A percentile compares a stretch with the other conserved stretches of the same genome.
phyloP scores from a whole-genome alignment of 441 rosid species.

The Breynia disticha region DNA sequence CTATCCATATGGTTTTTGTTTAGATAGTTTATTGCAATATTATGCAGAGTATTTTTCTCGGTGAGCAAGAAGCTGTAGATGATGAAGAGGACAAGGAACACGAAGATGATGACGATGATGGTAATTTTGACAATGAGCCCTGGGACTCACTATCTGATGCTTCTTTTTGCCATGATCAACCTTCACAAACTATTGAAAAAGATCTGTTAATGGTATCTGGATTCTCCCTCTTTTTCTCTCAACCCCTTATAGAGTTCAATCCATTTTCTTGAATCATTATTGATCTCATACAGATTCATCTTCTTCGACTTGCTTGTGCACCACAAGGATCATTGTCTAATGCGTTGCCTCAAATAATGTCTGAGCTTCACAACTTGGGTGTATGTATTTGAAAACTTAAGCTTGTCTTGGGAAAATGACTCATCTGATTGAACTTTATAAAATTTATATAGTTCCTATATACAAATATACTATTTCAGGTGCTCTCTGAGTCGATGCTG shows the following conservation, averaged over 20 bases:
- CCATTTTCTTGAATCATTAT: constrained; percentile 6
- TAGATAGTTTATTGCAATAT: not conserved
- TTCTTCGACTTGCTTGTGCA: constrained; percentile 82
- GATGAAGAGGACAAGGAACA: constrained; percentile 24
- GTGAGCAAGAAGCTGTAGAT: constrained; percentile 31
- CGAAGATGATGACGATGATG: constrained; percentile 27
- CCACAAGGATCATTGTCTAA: constrained; percentile 62
- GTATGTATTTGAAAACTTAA: constrained; percentile 36
- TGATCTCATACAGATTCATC: constrained; percentile 50
- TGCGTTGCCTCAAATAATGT: constrained; percentile 59
- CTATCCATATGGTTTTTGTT: not conserved
- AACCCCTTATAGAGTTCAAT: constrained; percentile 4
- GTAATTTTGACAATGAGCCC: constrained; percentile 34
- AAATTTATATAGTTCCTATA: constrained; percentile 17
- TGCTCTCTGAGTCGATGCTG: constrained; percentile 56
- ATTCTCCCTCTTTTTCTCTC: constrained; percentile 7
- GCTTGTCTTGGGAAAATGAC: constrained; percentile 3
- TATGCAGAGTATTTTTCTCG: constrained; percentile 27
- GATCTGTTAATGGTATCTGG: constrained; percentile 65
- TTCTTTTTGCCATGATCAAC: constrained; percentile 35
- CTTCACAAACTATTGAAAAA: constrained; percentile 44
- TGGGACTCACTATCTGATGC: constrained; percentile 38
- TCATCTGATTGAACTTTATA: constrained; percentile 13
- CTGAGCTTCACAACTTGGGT: constrained; percentile 70
- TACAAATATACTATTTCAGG: constrained; percentile 34